A percentile compares a stretch with the other conserved stretches of the same genome.
Evolutionary conservation across 2,329 filamentous ascomycete species (phyloP).

Genomic region (Penicillium rolfsii): DNA sequence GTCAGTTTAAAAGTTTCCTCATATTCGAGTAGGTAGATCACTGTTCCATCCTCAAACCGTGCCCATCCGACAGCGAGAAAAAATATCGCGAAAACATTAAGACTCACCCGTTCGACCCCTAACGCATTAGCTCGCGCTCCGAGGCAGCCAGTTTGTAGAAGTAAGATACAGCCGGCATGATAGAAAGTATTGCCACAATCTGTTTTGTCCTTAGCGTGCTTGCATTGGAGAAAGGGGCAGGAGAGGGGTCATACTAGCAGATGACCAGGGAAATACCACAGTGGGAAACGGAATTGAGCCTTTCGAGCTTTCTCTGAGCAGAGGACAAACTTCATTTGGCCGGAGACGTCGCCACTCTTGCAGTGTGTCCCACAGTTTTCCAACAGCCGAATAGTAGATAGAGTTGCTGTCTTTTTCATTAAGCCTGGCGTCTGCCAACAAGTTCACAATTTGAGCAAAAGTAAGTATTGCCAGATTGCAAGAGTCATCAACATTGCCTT

Average conservation of each 20-base stretch:
- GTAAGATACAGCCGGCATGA: constrained; percentile 23
- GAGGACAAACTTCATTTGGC: constrained; percentile 11
- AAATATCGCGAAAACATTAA: no score
- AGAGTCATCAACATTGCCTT: constrained; percentile 20
- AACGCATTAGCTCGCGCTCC: background rate
- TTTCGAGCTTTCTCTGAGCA: constrained; percentile 4
- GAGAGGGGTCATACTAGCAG: constrained; percentile 8
- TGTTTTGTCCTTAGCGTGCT: background rate
- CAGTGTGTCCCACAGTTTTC: constrained; percentile 9
- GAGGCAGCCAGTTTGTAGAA: constrained; percentile 15
- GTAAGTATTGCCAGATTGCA: constrained; percentile 19
- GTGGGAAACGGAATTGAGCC: constrained; percentile 6
- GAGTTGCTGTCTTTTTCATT: background rate
- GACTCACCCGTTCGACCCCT: no score
- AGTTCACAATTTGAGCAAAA: constrained; percentile 21
- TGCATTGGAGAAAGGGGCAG: background rate
- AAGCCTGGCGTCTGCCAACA: constrained; percentile 1
- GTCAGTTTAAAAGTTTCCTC: background rate
- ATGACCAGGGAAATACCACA: constrained; percentile 6
- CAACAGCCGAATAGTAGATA: background rate
- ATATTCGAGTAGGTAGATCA: no score
- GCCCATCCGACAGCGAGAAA: no score
- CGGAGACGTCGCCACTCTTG: constrained; percentile 10
- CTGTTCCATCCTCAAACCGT: no score
- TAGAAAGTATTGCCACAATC: constrained; percentile 26